Percentiles rank a stretch among this genome's conserved stretches.
Conservation (phyloP, 192 early-diverging fungal species). For the Nowakowskiella sp. region DNA sequence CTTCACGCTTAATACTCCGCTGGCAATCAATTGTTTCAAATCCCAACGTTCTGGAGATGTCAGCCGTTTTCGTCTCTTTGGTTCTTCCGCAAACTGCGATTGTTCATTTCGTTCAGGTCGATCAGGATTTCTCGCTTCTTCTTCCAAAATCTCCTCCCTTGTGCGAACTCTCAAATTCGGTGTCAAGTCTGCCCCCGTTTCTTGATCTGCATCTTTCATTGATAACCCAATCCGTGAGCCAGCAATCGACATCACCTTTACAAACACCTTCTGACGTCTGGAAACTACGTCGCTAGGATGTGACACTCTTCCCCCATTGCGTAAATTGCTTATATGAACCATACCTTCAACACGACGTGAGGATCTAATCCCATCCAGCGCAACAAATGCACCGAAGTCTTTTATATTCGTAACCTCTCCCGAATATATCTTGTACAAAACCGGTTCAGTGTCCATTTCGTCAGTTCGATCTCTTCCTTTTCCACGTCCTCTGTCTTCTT, state of each 20-base stretch:
- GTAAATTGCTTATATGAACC: conserved; percentile 76
- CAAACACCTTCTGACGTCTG: conserved; percentile 73
- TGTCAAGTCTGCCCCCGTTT: conserved; percentile 77
- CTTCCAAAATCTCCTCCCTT: conserved; percentile 50
- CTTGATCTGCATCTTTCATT: conserved; percentile 96
- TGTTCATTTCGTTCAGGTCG: conserved; percentile 38
- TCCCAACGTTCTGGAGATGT: conserved; percentile 95
- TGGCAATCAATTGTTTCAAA: conserved; percentile 94
- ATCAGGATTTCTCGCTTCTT: conserved; percentile 56
- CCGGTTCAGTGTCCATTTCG: conserved; percentile 62
- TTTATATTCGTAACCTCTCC: conserved; percentile 76
- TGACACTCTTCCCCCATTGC: conserved; percentile 54
- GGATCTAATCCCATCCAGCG: conserved; percentile 68
- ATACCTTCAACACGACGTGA: conserved; percentile 65
- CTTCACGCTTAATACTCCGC: conserved; percentile 74
- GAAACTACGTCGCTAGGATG: conserved; percentile 84
- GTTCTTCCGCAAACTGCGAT: conserved; percentile 14
- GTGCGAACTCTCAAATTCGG: conserved; percentile 68
- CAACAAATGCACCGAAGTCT: conserved; percentile 92
- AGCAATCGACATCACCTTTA: conserved; percentile 89
- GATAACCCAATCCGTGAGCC: conserved; percentile 77
- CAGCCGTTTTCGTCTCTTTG: conserved; percentile 58
- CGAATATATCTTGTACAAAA: conserved; percentile 88
- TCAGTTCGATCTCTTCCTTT: background rate
- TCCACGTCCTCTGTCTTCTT: conserved; percentile 10